phyloP scores from a whole-genome alignment of 768 basidiomycete genomes.

The Rhodotorula diobovata region DNA sequence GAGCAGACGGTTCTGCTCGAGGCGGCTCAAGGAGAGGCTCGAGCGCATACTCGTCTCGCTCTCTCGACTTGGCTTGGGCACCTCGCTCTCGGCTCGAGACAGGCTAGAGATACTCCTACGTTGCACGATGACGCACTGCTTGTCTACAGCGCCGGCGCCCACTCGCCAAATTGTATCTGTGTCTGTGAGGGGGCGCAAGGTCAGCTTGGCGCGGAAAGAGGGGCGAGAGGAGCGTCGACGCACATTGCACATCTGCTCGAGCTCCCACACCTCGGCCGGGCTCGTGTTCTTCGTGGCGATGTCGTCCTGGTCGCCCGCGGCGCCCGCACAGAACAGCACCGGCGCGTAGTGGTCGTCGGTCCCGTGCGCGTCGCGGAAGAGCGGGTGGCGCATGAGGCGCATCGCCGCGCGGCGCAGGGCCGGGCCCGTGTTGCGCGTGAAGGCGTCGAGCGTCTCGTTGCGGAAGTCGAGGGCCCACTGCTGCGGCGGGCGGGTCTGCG shows the following conservation, averaged over 20 bases:
- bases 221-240: not conserved
- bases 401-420: slow-evolving; percentile 11
- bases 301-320: slow-evolving; percentile 35
- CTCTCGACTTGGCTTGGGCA: no score
- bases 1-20: no score
- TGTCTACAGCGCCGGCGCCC: slow-evolving; percentile 12
- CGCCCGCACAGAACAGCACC: slow-evolving; percentile 38
- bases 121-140: no score
- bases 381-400: slow-evolving; percentile 24
- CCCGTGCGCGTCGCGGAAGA: slow-evolving; percentile 36
- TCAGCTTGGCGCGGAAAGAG: no score
- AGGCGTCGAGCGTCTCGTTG: slow-evolving; percentile 30
- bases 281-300: slow-evolving; percentile 34
- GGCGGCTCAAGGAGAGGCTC: no score
- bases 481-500: slow-evolving; percentile 32
- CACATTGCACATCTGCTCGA: slow-evolving; percentile 41
- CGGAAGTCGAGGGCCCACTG: slow-evolving; percentile 40
- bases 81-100: no score
- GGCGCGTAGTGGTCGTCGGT: slow-evolving; percentile 43
- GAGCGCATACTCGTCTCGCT: no score
- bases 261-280: slow-evolving; percentile 39
- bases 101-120: no score
- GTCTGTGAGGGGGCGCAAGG: not conserved
- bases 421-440: slow-evolving; percentile 34
- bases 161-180: slow-evolving; percentile 39